These are phyloP conservation scores for Eutypella sp. DNA, from an alignment of 2,329 filamentous ascomycete species.

Conservation along the genomic window DNA sequence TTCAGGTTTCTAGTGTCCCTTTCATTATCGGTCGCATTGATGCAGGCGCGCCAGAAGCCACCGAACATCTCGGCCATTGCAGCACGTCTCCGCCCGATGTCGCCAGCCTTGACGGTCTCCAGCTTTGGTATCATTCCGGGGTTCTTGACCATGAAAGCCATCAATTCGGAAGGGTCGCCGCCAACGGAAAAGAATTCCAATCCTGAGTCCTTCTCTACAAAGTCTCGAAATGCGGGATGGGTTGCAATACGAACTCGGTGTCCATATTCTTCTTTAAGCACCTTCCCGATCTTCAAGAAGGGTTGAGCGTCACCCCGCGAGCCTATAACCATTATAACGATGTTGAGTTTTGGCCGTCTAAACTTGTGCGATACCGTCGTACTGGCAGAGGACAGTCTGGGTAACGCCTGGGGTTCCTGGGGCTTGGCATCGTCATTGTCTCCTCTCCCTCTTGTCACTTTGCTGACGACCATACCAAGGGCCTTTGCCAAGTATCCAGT, in stretches of 20 bases:
- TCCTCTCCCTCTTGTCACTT: constrained; percentile 39
- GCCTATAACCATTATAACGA: constrained; percentile 81
- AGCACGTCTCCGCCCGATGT: constrained; percentile 61
- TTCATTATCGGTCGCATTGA: constrained; percentile 67
- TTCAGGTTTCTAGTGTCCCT: constrained; percentile 55
- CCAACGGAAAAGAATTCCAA: constrained; percentile 79
- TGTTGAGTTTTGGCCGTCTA: constrained; percentile 57
- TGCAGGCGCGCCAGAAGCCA: constrained; percentile 75
- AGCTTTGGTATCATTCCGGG: constrained; percentile 71
- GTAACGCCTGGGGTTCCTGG: constrained; percentile 8
- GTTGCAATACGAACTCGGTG: constrained; percentile 76
- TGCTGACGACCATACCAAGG: constrained; percentile 58
- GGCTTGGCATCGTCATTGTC: constrained; percentile 20
- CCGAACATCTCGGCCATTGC: constrained; percentile 80
- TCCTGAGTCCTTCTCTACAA: constrained; percentile 66
- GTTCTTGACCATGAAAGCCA: constrained; percentile 88
- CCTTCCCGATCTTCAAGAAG: constrained; percentile 69
- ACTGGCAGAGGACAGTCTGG: constrained; percentile 26
- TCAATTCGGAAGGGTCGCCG: constrained; percentile 73
- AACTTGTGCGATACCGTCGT: constrained; percentile 25
- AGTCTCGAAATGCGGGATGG: constrained; percentile 71
- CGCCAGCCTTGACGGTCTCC: constrained; percentile 66
- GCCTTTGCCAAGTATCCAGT: constrained; percentile 71
- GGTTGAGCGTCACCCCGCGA: constrained; percentile 77
- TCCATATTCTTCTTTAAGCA: constrained; percentile 64